Evolutionary conservation across 1,284 basidiomycete species (phyloP).

Genomic region (Moniliophthora roreri): DNA sequence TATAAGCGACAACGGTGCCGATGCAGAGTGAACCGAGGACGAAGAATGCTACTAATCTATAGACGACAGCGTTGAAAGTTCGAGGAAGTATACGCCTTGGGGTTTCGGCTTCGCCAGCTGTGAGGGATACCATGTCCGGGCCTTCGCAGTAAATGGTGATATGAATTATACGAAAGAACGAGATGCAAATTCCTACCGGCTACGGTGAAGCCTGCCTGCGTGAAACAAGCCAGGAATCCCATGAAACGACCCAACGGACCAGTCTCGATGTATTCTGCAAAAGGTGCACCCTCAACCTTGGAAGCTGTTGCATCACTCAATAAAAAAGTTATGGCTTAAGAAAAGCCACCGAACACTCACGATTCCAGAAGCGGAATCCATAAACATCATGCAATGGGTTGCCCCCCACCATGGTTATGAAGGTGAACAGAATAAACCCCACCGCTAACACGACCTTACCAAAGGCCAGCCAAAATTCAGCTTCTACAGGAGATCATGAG

Average conservation of each 20-base stretch:
- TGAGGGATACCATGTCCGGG: slow-evolving; percentile 47
- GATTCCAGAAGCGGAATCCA: slow-evolving; percentile 59
- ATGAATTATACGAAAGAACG: not conserved
- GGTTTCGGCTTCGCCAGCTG: slow-evolving; percentile 42
- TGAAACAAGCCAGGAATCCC: slow-evolving; percentile 41
- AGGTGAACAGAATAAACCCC: slow-evolving; percentile 59
- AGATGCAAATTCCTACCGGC: slow-evolving; percentile 25
- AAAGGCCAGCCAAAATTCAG: slow-evolving; percentile 54
- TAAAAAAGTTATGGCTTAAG: not conserved
- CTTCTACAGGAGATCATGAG: slow-evolving; percentile 33
- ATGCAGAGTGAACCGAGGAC: slow-evolving; percentile 56
- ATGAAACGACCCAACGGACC: not conserved
- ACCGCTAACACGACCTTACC: slow-evolving; percentile 58
- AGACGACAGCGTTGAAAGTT: slow-evolving; percentile 42
- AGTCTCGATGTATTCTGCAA: slow-evolving; percentile 4
- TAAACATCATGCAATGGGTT: slow-evolving; percentile 61
- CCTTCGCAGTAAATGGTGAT: slow-evolving; percentile 23
- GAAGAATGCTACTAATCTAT: slow-evolving; percentile 49
- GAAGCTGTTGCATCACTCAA: slow-evolving; percentile 25
- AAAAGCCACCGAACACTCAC: slow-evolving; percentile 25
- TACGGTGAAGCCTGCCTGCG: slow-evolving; percentile 46
- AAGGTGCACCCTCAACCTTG: slow-evolving; percentile 28
- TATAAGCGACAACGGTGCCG: slow-evolving; percentile 68
- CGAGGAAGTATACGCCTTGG: slow-evolving; percentile 39
- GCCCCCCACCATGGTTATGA: slow-evolving; percentile 65